These are phyloP conservation scores for Kuraishia molischiana DNA, from an alignment of 805 yeast species.

Conservation along the genomic window DNA sequence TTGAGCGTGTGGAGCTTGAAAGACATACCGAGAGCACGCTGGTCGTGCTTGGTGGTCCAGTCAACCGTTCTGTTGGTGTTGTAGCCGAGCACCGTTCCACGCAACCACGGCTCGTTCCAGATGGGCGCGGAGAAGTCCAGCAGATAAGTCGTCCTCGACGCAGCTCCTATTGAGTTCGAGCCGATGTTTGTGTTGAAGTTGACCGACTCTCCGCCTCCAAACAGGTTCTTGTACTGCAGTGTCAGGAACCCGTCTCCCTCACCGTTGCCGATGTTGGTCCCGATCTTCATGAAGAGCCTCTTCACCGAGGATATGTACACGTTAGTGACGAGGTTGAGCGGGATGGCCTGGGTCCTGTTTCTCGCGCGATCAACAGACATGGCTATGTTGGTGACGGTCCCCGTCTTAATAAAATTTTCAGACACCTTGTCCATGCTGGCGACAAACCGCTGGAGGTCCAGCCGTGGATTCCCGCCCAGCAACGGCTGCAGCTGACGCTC, in stretches of 20 bases:
- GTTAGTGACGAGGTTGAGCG: conserved; percentile 17
- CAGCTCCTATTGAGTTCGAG: conserved; percentile 37
- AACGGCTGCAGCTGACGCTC: conserved; percentile 37
- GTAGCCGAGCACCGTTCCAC: conserved; percentile 27
- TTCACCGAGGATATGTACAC: conserved; percentile 45
- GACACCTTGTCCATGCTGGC: conserved; percentile 35
- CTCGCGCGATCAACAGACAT: conserved; percentile 19
- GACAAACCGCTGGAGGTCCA: conserved; percentile 2
- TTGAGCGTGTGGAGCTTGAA: conserved; percentile 25
- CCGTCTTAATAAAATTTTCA: conserved; percentile 31
- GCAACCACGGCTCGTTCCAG: conserved; percentile 27
- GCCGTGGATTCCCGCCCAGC: conserved; percentile 17
- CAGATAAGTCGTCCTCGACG: conserved; percentile 39
- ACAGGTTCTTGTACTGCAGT: conserved; percentile 49
- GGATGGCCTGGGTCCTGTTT: conserved; percentile 8
- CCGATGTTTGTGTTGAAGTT: conserved; percentile 33
- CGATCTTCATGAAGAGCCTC: conserved; percentile 75
- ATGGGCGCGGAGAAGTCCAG: conserved; percentile 37
- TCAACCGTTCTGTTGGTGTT: conserved; percentile 37
- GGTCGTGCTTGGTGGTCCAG: conserved; percentile 35
- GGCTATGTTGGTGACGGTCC: conserved; percentile 31
- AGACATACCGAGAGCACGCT: conserved; percentile 30
- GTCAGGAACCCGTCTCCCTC: conserved; percentile 93
- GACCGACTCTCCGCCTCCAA: conserved; percentile 48
- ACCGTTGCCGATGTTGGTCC: conserved; percentile 93